Evolutionary conservation across 139 green algal genomes (phyloP).

Genomic region (Chlorella sp.): DNA sequence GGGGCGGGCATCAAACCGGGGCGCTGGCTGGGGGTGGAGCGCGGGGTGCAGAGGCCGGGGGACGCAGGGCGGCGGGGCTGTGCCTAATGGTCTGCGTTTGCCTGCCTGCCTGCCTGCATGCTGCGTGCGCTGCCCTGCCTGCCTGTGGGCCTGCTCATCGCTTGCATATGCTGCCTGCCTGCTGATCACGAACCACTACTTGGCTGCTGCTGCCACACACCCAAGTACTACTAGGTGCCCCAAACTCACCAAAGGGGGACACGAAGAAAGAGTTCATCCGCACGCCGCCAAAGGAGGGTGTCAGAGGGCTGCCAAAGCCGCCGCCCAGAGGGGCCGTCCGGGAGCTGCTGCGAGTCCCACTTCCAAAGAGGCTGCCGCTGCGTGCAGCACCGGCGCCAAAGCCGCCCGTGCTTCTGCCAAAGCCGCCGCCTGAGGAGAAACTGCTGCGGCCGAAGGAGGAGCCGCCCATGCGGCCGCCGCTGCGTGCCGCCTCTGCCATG

Average conservation of each 20-base stretch:
- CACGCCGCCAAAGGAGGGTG: background rate
- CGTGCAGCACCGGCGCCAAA: background rate
- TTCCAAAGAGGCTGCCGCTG: background rate
- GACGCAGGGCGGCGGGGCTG: background rate
- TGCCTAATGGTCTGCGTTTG: background rate
- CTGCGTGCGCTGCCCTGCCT: background rate
- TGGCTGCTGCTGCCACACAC: too few relatives aligned
- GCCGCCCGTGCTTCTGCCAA: background rate
- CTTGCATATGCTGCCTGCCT: too few relatives aligned
- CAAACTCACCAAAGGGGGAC: constrained; percentile 10
- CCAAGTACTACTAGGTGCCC: too few relatives aligned
- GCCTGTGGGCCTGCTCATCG: too few relatives aligned
- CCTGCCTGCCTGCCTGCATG: background rate
- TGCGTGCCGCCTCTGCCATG: constrained; percentile 50
- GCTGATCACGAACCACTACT: too few relatives aligned
- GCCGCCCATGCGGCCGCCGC: constrained; percentile 58
- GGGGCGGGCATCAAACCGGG: too few relatives aligned
- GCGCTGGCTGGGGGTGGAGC: too few relatives aligned
- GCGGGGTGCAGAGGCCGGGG: too few relatives aligned
- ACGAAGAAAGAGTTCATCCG: constrained; percentile 44
- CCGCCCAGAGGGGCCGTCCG: background rate
- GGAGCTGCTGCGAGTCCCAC: constrained; percentile 17
- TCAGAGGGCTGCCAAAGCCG: background rate
- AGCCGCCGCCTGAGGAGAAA: background rate
- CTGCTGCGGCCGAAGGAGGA: constrained; percentile 45